Evolutionary conservation across 2,329 filamentous ascomycete genomes (phyloP).

Genomic region (Myriosclerotinia curreyana): DNA sequence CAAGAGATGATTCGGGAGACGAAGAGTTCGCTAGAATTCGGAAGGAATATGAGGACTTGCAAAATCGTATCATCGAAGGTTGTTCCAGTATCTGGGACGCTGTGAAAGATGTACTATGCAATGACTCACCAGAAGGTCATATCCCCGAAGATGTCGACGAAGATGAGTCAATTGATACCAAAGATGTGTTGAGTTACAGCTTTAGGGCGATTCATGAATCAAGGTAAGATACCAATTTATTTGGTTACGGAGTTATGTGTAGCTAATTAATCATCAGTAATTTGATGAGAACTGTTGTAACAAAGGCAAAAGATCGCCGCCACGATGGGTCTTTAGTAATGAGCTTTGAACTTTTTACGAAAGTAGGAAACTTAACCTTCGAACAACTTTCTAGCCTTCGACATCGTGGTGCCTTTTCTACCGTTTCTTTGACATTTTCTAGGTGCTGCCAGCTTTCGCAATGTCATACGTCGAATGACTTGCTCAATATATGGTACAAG

Average conservation of each 20-base stretch:
- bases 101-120: conserved; percentile 76
- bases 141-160: conserved; percentile 73
- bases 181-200: conserved; percentile 89
- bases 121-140: conserved; percentile 92
- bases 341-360: conserved; percentile 57
- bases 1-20: conserved; percentile 16
- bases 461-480: conserved; percentile 21
- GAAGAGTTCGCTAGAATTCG: not conserved
- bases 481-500: conserved; percentile 67
- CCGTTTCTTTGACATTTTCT: conserved; percentile 84
- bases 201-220: conserved; percentile 95
- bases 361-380: conserved; percentile 73
- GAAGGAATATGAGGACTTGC: conserved; percentile 37
- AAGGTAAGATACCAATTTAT: conserved; percentile 56
- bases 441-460: conserved; percentile 66
- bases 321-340: conserved; percentile 45
- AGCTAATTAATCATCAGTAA: conserved; percentile 52
- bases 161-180: conserved; percentile 70
- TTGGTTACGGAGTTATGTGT: not conserved
- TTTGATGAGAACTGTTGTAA: conserved; percentile 62
- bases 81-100: conserved; percentile 72
- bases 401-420: conserved; percentile 90
- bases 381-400: conserved; percentile 77
- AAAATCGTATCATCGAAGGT: conserved; percentile 55
- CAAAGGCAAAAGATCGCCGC: conserved; percentile 47